Base-by-base conservation (phyloP, 108 stramenopile genomes). In the Cyclotella cryptica region DNA sequence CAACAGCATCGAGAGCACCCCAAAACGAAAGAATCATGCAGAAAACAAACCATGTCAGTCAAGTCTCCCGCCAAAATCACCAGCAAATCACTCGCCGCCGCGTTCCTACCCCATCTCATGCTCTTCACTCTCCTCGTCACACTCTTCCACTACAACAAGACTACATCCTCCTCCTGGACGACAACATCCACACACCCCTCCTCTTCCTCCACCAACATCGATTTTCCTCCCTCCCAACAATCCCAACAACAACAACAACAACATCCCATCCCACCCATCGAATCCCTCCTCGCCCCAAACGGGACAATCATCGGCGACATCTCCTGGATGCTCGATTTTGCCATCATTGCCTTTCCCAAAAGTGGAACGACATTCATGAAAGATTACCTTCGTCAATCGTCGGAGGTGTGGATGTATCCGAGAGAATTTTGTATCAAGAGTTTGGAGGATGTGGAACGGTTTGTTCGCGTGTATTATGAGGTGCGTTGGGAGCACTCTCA, bases 311-410 rank as follows among this genome's bases (percentile, higher is more conserved):
- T 86, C 21, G 74, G 74, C 4, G 81, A 82, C 27, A 78, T 82
- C 10, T 78, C 72, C 18, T 83, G 77, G 77, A 40, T 83, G 57
- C 40, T 94, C 35, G 83, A 94, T 68, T 90, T 94, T 78, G 84
- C 93, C 14, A 89, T 94, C 63, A 77, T 94, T 40, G 93, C 88
- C 5, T 90, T 90, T 65, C 91, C 93, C 60, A 94, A 94, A 76
- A 85, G 80, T 41, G 93, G 93, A 10, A 94, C 93, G 8, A 81
- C 87, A 13, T 88, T 89, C 26, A 61, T 93, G 71, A 81, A 84
- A 66, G 83, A 84, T 29, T 81, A 84, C 59, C 72, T 87, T 55
- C 74, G 62, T 39, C 44, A 42, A 1, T 57, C 70, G 10, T 30
- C 45, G 0, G 53, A 86, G 52, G 75, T 70, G 17, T 87, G 59